phyloP scores from a whole-genome alignment of 768 basidiomycete species.

The Cyclocybe cylindracea region DNA sequence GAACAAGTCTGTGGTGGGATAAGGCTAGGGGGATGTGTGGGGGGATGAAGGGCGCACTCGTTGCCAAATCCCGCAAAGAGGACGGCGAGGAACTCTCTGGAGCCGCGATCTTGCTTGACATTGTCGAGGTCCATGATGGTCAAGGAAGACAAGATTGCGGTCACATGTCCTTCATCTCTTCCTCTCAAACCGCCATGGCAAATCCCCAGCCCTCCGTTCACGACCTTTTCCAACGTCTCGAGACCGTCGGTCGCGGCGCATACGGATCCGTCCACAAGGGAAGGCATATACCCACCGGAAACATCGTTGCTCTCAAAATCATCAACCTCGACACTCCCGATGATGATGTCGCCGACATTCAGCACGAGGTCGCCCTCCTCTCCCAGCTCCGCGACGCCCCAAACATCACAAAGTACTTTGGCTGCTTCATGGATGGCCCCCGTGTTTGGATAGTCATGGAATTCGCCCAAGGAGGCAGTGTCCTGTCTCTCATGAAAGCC shows the following conservation, averaged over 20 bases:
- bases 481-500: constrained; percentile 90
- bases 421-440: constrained; percentile 93
- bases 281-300: constrained; percentile 78
- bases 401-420: constrained; percentile 94
- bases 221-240: constrained; percentile 81
- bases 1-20: constrained; percentile 54
- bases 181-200: constrained; percentile 24
- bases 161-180: constrained; percentile 13
- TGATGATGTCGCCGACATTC: constrained; percentile 96
- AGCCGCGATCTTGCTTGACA: constrained; percentile 50
- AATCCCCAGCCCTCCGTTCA: constrained; percentile 61
- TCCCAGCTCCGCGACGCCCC: constrained; percentile 87
- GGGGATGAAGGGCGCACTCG: constrained; percentile 52
- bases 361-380: constrained; percentile 91
- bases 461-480: constrained; percentile 92
- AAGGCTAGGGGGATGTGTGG: constrained; percentile 15
- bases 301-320: constrained; percentile 95
- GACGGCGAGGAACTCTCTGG: constrained; percentile 85
- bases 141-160: constrained; percentile 11
- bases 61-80: constrained; percentile 92
- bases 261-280: constrained; percentile 97
- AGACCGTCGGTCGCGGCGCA: constrained; percentile 93
- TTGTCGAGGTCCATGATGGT: constrained; percentile 64
- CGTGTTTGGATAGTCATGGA: constrained; percentile 99
- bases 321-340: constrained; percentile 97